A percentile compares a stretch with the other conserved stretches of the same genome.
phyloP scores from a whole-genome alignment of 176 grass and related monocot species.

The Musa itinerans region DNA sequence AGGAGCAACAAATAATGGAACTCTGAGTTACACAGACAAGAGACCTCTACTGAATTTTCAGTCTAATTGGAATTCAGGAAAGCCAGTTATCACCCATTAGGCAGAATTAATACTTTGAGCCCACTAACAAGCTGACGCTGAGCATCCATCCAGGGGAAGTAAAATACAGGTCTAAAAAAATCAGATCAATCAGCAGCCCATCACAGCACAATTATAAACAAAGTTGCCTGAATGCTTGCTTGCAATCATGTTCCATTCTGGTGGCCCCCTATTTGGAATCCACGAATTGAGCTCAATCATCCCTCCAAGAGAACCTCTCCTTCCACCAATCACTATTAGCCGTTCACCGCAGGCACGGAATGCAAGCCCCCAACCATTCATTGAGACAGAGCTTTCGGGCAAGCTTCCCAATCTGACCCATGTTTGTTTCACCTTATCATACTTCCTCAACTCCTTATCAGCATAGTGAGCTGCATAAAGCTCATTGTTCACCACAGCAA shows the following conservation, averaged over 20 bases:
- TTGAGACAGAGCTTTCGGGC: constrained; percentile 14
- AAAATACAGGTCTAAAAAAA: neutral
- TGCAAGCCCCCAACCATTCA: constrained; percentile 22
- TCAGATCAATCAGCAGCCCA: constrained; percentile 19
- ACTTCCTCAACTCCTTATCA: constrained; percentile 16
- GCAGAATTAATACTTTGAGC: neutral
- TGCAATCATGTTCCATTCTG: constrained; percentile 8
- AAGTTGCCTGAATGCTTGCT: constrained; percentile 20
- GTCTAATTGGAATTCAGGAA: neutral
- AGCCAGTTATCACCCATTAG: neutral
- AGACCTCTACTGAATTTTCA: constrained; percentile 2
- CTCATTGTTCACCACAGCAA: constrained; percentile 18
- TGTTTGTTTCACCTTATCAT: constrained; percentile 7
- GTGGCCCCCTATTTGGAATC: constrained; percentile 15
- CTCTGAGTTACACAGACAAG: neutral
- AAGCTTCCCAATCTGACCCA: constrained; percentile 9
- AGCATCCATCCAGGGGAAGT: neutral
- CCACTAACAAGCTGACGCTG: neutral
- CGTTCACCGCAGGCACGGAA: constrained; percentile 12
- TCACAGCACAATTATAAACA: constrained; percentile 21
- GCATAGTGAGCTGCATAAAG: constrained; percentile 22
- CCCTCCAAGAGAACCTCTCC: constrained; percentile 10
- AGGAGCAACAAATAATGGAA: constrained; percentile 2
- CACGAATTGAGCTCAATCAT: constrained; percentile 21
- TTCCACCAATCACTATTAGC: constrained; percentile 13